Conservation (phyloP, 495 filamentous ascomycete species). For the Penicillium arizonense region DNA sequence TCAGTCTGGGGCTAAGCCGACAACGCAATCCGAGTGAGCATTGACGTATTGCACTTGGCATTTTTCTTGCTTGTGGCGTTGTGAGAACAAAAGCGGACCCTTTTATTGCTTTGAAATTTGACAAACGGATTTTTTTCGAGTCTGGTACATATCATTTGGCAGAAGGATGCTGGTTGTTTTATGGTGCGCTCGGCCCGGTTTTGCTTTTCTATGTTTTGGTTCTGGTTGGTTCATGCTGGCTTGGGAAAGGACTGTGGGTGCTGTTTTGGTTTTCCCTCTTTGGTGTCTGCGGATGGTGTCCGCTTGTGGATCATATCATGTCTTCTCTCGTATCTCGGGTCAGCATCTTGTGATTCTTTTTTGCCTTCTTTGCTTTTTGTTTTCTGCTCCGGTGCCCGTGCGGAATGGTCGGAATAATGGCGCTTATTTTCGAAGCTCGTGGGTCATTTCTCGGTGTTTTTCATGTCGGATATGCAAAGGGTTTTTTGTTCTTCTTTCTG, state of each 20-base stretch:
- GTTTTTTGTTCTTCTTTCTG: constrained; percentile 8
- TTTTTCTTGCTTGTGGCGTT: constrained; percentile 24
- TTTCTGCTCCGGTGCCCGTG: constrained; percentile 1
- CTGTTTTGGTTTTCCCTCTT: background rate
- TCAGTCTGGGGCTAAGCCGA: constrained; percentile 72
- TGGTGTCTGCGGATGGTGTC: too few species aligned
- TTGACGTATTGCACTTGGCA: constrained; percentile 6
- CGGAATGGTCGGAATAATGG: constrained; percentile 17
- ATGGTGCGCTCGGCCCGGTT: background rate
- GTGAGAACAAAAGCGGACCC: constrained; percentile 15
- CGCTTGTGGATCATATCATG: constrained; percentile 1
- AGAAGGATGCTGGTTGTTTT: background rate
- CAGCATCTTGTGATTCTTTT: background rate
- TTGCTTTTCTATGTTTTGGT: background rate
- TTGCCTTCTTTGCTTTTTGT: background rate
- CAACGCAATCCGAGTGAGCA: too few species aligned
- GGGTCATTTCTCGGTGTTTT: constrained; percentile 22
- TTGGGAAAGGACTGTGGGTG: background rate
- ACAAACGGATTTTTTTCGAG: background rate
- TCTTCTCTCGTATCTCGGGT: background rate
- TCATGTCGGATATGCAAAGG: constrained; percentile 16
- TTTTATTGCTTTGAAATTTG: background rate
- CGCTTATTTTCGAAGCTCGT: constrained; percentile 14
- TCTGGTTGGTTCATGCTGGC: background rate
- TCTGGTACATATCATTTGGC: background rate